Percentiles rank a stretch among this genome's conserved stretches.
Evolutionary conservation across 2,329 filamentous ascomycete species (phyloP).

Genomic region (Neurospora crassa): DNA sequence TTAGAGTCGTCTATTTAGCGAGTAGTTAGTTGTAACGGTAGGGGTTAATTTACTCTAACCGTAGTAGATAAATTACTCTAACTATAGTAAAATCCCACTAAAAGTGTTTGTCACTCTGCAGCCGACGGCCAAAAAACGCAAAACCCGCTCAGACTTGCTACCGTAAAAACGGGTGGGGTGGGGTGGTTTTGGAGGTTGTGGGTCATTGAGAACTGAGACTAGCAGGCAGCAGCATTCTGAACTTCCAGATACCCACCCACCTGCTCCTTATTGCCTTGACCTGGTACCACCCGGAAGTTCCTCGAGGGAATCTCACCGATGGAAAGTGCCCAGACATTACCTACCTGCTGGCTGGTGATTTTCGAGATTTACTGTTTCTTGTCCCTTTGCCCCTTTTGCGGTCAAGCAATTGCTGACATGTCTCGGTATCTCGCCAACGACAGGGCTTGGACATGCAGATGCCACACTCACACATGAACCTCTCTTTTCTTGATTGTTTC

Average conservation of each 20-base stretch:
- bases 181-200: no score
- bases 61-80: no score
- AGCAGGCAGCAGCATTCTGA: not conserved
- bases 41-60: no score
- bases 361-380: not conserved
- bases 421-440: not conserved
- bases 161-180: no score
- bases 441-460: not conserved
- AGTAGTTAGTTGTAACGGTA: no score
- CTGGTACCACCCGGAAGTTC: not conserved
- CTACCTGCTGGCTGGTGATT: not conserved
- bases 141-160: no score
- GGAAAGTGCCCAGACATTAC: not conserved
- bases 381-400: not conserved
- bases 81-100: no score
- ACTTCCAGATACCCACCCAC: not conserved
- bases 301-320: not conserved
- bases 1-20: no score
- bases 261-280: not conserved
- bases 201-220: no score
- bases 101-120: no score
- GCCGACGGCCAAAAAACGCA: no score
- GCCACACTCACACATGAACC: not conserved
- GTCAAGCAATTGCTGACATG: not conserved
- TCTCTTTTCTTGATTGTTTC: not conserved